Evolutionary conservation across 2,329 filamentous ascomycete species (phyloP).

Genomic region (Xylaria sp.): DNA sequence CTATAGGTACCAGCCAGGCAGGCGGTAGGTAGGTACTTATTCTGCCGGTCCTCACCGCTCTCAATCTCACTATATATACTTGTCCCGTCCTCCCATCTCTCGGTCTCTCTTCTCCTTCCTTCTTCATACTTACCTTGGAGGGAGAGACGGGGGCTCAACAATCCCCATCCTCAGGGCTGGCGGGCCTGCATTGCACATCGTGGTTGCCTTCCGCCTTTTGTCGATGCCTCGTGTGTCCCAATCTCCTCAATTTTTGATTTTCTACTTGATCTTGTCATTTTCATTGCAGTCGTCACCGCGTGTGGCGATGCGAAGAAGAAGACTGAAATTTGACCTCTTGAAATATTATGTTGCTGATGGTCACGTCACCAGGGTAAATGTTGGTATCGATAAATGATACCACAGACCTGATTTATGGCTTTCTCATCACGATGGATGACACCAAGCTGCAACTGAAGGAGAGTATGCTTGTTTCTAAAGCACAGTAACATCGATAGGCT

Average conservation of each 20-base stretch:
- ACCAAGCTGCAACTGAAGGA: too few species aligned
- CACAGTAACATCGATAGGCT: too few species aligned
- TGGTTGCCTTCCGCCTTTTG: slow-evolving; percentile 33
- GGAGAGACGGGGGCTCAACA: slow-evolving; percentile 34
- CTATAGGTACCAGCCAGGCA: too few species aligned
- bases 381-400: too few species aligned
- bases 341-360: too few species aligned
- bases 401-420: too few species aligned
- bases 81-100: neutral
- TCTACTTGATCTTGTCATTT: slow-evolving; percentile 9
- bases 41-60: slow-evolving; percentile 24
- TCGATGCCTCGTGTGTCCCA: slow-evolving; percentile 34
- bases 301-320: slow-evolving; percentile 32
- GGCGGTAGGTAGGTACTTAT: too few species aligned
- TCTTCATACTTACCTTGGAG: slow-evolving; percentile 35
- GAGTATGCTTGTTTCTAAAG: too few species aligned
- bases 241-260: slow-evolving; percentile 35
- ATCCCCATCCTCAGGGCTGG: slow-evolving; percentile 28
- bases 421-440: too few species aligned
- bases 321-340: too few species aligned
- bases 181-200: slow-evolving; percentile 37
- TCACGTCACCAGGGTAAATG: neutral
- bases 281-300: slow-evolving; percentile 27
- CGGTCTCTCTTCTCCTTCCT: slow-evolving; percentile 12
- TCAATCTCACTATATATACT: neutral